Evolutionary conservation across 2,329 filamentous ascomycete species (phyloP).

Genomic region (Fusarium anthophilum): DNA sequence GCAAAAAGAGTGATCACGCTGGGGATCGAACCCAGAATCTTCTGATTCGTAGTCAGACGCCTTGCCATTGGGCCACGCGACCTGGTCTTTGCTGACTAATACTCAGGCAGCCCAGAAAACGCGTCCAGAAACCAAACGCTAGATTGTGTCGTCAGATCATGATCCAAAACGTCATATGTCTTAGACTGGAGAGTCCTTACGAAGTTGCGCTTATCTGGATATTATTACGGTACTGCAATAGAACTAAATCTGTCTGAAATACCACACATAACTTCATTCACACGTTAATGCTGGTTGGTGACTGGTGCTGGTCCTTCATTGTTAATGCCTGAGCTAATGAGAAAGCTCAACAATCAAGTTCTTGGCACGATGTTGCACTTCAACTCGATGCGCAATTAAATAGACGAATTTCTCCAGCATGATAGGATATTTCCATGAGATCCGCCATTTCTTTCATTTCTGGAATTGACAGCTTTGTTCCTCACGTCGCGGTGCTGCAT

Average conservation of each 20-base stretch:
- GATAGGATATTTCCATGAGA: rapidly evolving
- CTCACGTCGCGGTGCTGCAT: not conserved
- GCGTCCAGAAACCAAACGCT: rapidly evolving
- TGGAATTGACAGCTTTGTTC: not conserved
- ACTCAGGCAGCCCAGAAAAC: not conserved
- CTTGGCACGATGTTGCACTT: rapidly evolving
- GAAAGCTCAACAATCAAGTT: not conserved
- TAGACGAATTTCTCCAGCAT: rapidly evolving
- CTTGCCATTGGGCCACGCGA: slow-evolving; percentile 34
- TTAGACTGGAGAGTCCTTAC: rapidly evolving
- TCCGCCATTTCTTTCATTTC: rapidly evolving
- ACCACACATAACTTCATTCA: no score
- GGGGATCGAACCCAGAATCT: slow-evolving; percentile 36
- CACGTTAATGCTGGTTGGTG: no score
- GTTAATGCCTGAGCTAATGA: no score
- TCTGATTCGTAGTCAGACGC: slow-evolving; percentile 36
- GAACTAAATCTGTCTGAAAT: no score
- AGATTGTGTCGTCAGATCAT: not conserved
- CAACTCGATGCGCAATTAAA: rapidly evolving
- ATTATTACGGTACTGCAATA: rapidly evolving
- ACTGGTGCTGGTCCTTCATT: rapidly evolving
- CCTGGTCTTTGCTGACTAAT: not conserved
- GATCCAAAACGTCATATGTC: not conserved
- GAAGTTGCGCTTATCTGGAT: not conserved
- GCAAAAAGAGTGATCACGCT: slow-evolving; percentile 25